Evolutionary conservation across 2,329 filamentous ascomycete species (phyloP), one percentile per base, ranked within the genome.

Genomic region (Fusarium agapanthi): DNA sequence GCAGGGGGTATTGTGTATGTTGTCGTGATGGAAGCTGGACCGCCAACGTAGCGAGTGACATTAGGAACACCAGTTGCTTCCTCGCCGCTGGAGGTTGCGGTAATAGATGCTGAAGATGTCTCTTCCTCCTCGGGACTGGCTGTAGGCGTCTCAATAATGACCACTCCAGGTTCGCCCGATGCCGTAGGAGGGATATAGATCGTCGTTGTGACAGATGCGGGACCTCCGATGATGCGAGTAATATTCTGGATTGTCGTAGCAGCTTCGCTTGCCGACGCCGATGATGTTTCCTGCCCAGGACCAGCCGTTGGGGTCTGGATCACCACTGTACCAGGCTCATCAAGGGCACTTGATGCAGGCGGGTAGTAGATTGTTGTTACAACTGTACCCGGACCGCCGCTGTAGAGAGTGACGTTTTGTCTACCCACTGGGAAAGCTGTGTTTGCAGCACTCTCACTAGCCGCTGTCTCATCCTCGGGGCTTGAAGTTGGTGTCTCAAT

Each of bases 121-220:
- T 14, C 3, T 38, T n/a, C 12, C 0, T 6, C 50, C 15, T 9
- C 20, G 1, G n/a, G n/a, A 8, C 26, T 26, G 3, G 66, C 26
- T 8, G 57, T 45, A 5, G 69, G 68, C 0, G 68, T 71, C 6
- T 71, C 43, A 7, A 71, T 71, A 2, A 71, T 32, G 4, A 71
- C 20, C 0, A 55, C 47, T 10, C 69, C 69, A 0, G 69, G 63
- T 1, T 69, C 58, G 0, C 43, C 34, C 3, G 68, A 40, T 0
- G 6, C 45, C 0, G 61, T 38, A 0, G 67, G 47, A 10, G 68
- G 61, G 5, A 66, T 16, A 2, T 61, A 71, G 9, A 61, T 44
- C 0, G 67, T 66, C 0, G 41, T 57, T 0, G 40, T n/a, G 18
- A 57, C 38, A 15, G 62, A 67, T 3, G 37, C 67, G 1, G 67